phyloP scores from a whole-genome alignment of 2,329 filamentous ascomycete species.

The Penicillium capsulatum region DNA sequence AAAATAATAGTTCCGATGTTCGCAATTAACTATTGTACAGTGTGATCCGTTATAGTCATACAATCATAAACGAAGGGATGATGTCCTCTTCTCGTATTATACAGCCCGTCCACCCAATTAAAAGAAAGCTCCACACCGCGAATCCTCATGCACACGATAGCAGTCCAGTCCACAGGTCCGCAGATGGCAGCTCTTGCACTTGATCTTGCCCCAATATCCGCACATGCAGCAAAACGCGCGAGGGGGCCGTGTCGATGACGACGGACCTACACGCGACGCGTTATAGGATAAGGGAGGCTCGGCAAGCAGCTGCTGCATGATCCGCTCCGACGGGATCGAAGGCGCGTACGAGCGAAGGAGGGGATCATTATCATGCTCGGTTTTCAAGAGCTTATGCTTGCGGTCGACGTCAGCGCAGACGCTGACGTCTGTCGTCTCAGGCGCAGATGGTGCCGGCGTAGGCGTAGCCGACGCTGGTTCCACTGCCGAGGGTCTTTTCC shows the following conservation, averaged over 20 bases:
- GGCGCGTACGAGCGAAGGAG: constrained; percentile 43
- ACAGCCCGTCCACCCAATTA: constrained; percentile 13
- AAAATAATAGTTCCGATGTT: constrained; percentile 1
- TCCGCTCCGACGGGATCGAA: constrained; percentile 41
- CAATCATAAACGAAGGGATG: constrained; percentile 12
- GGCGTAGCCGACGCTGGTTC: constrained; percentile 12
- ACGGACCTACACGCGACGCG: constrained; percentile 41
- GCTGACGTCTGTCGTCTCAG: constrained; percentile 14
- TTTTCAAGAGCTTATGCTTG: constrained; percentile 29
- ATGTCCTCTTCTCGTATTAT: constrained; percentile 6
- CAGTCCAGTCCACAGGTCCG: constrained; percentile 48
- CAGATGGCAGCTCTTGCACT: constrained; percentile 46
- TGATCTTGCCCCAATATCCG: constrained; percentile 50
- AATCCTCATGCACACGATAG: constrained; percentile 47
- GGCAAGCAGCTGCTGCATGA: constrained; percentile 44
- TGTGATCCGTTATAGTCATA: constrained; percentile 16
- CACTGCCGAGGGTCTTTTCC: constrained; percentile 18
- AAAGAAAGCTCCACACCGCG: constrained; percentile 43
- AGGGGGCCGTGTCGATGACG: constrained; percentile 29
- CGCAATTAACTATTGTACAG: constrained; percentile 12
- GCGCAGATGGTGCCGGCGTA: constrained; percentile 5
- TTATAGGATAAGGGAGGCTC: constrained; percentile 48
- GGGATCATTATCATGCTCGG: constrained; percentile 40
- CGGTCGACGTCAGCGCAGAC: constrained; percentile 11
- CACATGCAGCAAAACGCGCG: constrained; percentile 48